A percentile compares a stretch with the other conserved stretches of the same genome.
Evolutionary conservation across 306 rosid species (phyloP).

Genomic region (Quercus engelmannii): DNA sequence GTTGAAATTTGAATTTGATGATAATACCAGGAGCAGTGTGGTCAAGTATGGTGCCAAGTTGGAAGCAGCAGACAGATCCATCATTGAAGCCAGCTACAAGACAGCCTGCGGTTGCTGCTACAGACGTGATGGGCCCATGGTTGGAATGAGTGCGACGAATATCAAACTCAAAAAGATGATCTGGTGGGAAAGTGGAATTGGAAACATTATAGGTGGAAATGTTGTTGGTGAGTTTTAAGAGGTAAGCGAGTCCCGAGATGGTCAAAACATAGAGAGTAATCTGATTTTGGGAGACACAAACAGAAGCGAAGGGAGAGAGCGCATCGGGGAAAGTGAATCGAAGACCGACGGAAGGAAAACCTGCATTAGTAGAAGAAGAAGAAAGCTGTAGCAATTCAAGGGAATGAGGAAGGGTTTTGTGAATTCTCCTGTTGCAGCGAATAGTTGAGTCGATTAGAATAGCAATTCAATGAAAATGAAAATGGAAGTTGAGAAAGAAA

Average conservation of each 20-base stretch:
- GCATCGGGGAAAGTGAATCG: conserved; percentile 63
- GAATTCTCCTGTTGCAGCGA: conserved; percentile 62
- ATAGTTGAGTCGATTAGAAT: neutral
- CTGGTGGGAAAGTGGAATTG: conserved; percentile 38
- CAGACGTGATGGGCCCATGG: conserved; percentile 44
- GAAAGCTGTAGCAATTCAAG: conserved; percentile 69
- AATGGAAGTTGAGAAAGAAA: neutral
- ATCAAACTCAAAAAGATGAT: conserved; percentile 51
- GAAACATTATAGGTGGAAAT: conserved; percentile 43
- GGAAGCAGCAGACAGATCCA: conserved; percentile 74
- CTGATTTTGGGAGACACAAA: conserved; percentile 54
- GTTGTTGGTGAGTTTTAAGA: conserved; percentile 49
- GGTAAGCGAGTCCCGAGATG: conserved; percentile 63
- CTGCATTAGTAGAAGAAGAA: conserved; percentile 52
- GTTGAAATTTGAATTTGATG: neutral
- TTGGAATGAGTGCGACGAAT: conserved; percentile 36
- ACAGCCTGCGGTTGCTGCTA: conserved; percentile 55
- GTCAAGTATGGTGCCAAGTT: conserved; percentile 58
- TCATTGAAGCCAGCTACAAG: conserved; percentile 66
- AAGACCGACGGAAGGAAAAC: conserved; percentile 50
- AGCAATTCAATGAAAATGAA: neutral
- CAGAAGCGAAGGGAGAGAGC: conserved; percentile 60
- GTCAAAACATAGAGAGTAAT: conserved; percentile 70
- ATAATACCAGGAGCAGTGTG: conserved; percentile 60
- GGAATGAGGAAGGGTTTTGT: conserved; percentile 50